Conservation (phyloP, 306 rosid species). For the Vigna hirtella region DNA sequence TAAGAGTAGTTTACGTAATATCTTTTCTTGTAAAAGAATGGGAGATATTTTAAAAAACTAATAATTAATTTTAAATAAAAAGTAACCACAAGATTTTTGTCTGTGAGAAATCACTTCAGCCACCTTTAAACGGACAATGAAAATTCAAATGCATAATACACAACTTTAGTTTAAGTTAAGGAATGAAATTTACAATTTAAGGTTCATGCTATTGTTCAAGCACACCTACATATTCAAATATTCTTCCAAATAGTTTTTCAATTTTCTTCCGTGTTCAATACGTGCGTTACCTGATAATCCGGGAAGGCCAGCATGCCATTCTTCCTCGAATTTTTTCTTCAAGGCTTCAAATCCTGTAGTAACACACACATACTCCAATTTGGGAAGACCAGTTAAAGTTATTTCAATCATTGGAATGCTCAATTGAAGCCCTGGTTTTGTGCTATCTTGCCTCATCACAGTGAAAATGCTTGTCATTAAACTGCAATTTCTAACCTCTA, state of each 20-base stretch:
- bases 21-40: no score
- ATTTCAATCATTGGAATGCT: not conserved
- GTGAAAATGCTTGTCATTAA: not conserved
- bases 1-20: no score
- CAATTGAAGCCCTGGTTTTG: not conserved
- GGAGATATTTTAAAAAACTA: no score
- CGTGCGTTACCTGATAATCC: not conserved
- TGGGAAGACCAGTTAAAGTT: not conserved
- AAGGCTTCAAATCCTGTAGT: not conserved
- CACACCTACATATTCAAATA: slow-evolving; percentile 2
- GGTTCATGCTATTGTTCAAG: not conserved
- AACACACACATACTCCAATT: slow-evolving; percentile 3
- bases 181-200: not conserved
- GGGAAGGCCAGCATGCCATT: not conserved
- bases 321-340: not conserved
- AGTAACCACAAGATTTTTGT: no score
- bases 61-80: no score
- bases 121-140: no score
- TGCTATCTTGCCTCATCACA: not conserved
- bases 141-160: no score
- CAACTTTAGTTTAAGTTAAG: not conserved
- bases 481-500: not conserved
- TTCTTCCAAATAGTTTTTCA: not conserved
- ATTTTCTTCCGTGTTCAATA: not conserved
- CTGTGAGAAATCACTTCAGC: no score